phyloP scores from a whole-genome alignment of 2,329 filamentous ascomycete genomes.

The Aspergillus neoniger region DNA sequence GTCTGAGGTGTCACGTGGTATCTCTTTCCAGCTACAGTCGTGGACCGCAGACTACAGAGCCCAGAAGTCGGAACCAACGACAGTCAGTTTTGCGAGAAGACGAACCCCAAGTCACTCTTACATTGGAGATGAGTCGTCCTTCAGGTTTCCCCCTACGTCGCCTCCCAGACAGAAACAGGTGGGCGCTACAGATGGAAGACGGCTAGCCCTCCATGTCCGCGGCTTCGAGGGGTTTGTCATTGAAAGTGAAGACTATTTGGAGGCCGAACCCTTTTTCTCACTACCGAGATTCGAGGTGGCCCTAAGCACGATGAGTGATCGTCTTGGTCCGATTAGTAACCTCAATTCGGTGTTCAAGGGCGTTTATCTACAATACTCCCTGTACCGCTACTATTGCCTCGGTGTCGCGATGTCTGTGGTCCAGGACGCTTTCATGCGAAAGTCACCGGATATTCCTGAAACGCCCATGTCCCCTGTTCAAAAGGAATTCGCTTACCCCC shows the following conservation, averaged over 20 bases:
- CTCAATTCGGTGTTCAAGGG: slow-evolving; percentile 79
- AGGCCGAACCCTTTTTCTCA: slow-evolving; percentile 80
- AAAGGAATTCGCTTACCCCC: slow-evolving; percentile 24
- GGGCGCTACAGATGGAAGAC: slow-evolving; percentile 70
- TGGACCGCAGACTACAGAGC: slow-evolving; percentile 89
- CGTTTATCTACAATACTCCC: slow-evolving; percentile 81
- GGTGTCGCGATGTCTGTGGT: slow-evolving; percentile 79
- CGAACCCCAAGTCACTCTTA: slow-evolving; percentile 72
- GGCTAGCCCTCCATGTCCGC: slow-evolving; percentile 75
- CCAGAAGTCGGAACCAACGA: slow-evolving; percentile 66
- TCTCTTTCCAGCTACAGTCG: slow-evolving; percentile 82
- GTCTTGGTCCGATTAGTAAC: slow-evolving; percentile 84
- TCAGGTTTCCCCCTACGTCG: slow-evolving; percentile 53
- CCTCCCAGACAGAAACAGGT: slow-evolving; percentile 46
- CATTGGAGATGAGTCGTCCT: slow-evolving; percentile 64
- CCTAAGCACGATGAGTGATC: slow-evolving; percentile 80
- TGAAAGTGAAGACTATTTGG: slow-evolving; percentile 80
- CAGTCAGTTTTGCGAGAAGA: slow-evolving; percentile 56
- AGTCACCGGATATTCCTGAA: slow-evolving; percentile 21
- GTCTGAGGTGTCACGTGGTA: slow-evolving; percentile 76
- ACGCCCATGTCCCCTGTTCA: slow-evolving; percentile 11
- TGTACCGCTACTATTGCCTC: slow-evolving; percentile 89
- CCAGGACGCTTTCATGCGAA: slow-evolving; percentile 62
- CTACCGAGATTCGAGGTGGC: slow-evolving; percentile 86
- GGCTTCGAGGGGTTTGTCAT: slow-evolving; percentile 89